These are phyloP conservation scores for Calonectria naviculata DNA, from an alignment of 2,329 filamentous ascomycete genomes.

Conservation along the genomic window DNA sequence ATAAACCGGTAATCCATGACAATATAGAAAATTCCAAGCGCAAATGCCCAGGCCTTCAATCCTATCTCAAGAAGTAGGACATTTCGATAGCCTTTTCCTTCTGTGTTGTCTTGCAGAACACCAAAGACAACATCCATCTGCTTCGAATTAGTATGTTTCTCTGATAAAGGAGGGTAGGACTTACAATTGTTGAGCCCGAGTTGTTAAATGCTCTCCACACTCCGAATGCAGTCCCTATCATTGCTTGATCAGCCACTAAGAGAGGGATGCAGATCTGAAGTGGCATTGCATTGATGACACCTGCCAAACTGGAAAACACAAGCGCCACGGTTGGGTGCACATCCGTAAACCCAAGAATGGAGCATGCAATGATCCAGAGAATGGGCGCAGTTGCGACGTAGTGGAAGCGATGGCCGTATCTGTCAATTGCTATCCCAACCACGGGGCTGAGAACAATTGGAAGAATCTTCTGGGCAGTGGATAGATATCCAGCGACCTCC, in stretches of 20 bases:
- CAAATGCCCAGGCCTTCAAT: constrained; percentile 34
- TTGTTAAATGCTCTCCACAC: constrained; percentile 39
- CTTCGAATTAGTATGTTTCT: neutral
- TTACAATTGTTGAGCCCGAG: constrained; percentile 36
- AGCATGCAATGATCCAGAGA: constrained; percentile 32
- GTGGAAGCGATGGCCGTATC: constrained; percentile 38
- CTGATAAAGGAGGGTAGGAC: neutral
- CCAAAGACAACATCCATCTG: constrained; percentile 40
- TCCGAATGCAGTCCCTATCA: constrained; percentile 37
- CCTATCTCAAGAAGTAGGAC: constrained; percentile 28
- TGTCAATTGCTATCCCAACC: constrained; percentile 32
- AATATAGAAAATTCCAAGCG: constrained; percentile 30
- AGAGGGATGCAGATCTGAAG: constrained; percentile 38
- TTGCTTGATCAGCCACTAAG: constrained; percentile 36
- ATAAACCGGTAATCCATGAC: constrained; percentile 32
- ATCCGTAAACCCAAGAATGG: constrained; percentile 34
- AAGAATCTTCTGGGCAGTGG: constrained; percentile 33
- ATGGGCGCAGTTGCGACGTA: constrained; percentile 34
- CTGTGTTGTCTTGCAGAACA: constrained; percentile 33
- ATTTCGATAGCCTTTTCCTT: constrained; percentile 29
- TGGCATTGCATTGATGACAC: constrained; percentile 36
- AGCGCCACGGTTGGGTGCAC: constrained; percentile 33
- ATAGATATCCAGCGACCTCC: constrained; percentile 33
- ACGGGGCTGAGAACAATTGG: constrained; percentile 32
- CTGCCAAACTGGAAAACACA: constrained; percentile 30